These are phyloP conservation scores for Trichoderma pleuroti DNA, from an alignment of 2,329 filamentous ascomycete genomes.

Conservation along the genomic window DNA sequence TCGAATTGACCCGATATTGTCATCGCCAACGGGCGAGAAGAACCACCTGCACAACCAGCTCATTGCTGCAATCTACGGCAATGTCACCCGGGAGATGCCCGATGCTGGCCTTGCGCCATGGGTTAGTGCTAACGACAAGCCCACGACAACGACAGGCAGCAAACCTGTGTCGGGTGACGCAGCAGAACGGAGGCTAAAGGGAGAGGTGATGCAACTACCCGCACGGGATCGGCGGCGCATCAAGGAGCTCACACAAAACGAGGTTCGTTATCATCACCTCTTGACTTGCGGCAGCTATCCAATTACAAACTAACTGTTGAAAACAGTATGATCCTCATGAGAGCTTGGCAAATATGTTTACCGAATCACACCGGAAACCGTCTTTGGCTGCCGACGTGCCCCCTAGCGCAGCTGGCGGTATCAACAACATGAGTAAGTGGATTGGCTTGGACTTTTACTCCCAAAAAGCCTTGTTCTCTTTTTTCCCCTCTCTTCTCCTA, in stretches of 20 bases:
- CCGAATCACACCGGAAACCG: constrained; percentile 47
- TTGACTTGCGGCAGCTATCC: background rate
- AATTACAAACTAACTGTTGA: constrained; percentile 22
- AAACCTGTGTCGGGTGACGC: constrained; percentile 65
- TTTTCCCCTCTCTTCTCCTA: constrained; percentile 17
- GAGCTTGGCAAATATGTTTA: constrained; percentile 49
- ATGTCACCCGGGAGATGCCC: constrained; percentile 66
- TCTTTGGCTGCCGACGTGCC: constrained; percentile 57
- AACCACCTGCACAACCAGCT: constrained; percentile 67
- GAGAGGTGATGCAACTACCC: constrained; percentile 68
- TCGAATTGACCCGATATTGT: constrained; percentile 58
- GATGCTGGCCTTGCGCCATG: constrained; percentile 65
- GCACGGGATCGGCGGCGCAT: constrained; percentile 62
- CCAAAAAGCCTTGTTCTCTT: background rate
- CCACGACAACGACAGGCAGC: constrained; percentile 50
- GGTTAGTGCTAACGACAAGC: constrained; percentile 70
- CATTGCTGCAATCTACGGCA: constrained; percentile 62
- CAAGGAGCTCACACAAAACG: constrained; percentile 61
- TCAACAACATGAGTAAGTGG: constrained; percentile 74
- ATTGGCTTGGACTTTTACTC: background rate
- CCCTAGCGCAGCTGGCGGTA: constrained; percentile 62
- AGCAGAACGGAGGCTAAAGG: constrained; percentile 62
- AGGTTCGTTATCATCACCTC: constrained; percentile 44
- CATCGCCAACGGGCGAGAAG: constrained; percentile 54
- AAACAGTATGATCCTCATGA: constrained; percentile 54